Base-by-base conservation (phyloP, 345 rosid species). In the Chamaenerion angustifolium region DNA sequence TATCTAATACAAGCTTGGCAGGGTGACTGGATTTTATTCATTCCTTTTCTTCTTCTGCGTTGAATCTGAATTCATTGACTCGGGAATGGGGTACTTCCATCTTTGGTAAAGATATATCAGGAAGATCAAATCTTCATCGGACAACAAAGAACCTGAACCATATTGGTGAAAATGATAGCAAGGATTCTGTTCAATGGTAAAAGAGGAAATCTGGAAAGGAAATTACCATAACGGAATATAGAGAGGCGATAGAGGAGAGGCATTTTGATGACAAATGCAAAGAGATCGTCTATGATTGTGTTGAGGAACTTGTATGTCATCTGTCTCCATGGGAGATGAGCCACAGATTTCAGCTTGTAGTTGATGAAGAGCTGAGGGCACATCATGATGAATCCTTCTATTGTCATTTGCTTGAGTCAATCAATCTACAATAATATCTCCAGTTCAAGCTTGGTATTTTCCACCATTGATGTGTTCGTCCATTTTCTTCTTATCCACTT, bases 291-390 rank as follows among this genome's bases (percentile, higher is more conserved):
- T 12, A 88, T 88, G 52, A 93, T 93, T 62, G 96, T 85, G 76
- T 88, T 88, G 25, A 93, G 85, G 71, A 93, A 93, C 77, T 88
- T 93, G 78, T 85, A 93, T 16, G 99, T 93, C 99, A 93, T 93
- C 72, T 93, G 99, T 65, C 99, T 84, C 99, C 96, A 93, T 43
- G 99, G 99, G 45, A 93, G 45, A 71, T 93, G 96, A 52, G 99
- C 96, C 60, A 93, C 95, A 53, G 99, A 88, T 43, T 93, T 67
- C 45, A 93, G 79, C 80, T 93, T 93, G 61, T 88, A 88, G 68
- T 93, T 93, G 58, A 93, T 88, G 72, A 93, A 93, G 49, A 93
- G 61, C 69, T 93, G 99, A 55, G 99, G 99, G 71, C 96, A 93
- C 95, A 88, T 93, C 94, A 85, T 88, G 45, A 85, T 81, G 57